Percentiles rank a stretch among this genome's conserved stretches.
These are phyloP conservation scores for Aspergillus ruber DNA, from an alignment of 2,329 filamentous ascomycete species.

Conservation along the genomic window DNA sequence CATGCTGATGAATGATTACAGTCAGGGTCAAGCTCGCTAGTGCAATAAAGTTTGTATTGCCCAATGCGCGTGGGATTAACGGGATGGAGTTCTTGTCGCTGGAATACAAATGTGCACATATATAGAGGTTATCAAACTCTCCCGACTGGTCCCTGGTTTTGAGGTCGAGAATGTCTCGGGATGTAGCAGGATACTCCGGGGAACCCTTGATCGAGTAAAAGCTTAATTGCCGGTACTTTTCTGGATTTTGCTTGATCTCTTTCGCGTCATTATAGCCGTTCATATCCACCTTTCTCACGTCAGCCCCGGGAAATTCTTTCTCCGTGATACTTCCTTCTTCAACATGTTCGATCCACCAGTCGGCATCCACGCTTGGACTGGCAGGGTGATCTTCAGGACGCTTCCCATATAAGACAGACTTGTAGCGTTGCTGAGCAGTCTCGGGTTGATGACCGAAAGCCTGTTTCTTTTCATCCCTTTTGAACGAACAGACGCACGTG, in stretches of 20 bases:
- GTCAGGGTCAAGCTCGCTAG: constrained; percentile 46
- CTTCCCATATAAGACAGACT: constrained; percentile 22
- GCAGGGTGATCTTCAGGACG: constrained; percentile 26
- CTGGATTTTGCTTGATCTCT: constrained; percentile 21
- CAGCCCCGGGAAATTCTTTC: constrained; percentile 36
- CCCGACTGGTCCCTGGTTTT: constrained; percentile 21
- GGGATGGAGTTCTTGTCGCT: constrained; percentile 52
- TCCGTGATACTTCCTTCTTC: constrained; percentile 21
- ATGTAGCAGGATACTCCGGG: constrained; percentile 19
- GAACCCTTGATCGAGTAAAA: constrained; percentile 43
- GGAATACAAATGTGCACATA: constrained; percentile 53
- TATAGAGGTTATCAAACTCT: constrained; percentile 48
- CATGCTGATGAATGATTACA: constrained; percentile 43
- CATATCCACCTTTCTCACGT: constrained; percentile 51
- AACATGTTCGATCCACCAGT: constrained; percentile 29
- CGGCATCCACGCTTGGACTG: constrained; percentile 30
- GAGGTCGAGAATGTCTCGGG: constrained; percentile 11
- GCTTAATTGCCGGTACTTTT: constrained; percentile 38
- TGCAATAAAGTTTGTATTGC: constrained; percentile 32
- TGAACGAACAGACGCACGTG: constrained; percentile 49
- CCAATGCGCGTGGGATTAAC: constrained; percentile 46
- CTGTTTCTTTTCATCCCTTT: constrained; percentile 33
- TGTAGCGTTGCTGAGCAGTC: constrained; percentile 23
- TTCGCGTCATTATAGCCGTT: constrained; percentile 36
- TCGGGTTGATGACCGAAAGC: constrained; percentile 26